Evolutionary conservation across 352 stramenopile genomes (phyloP).

Genomic region (Halophytophthora polymorphica): DNA sequence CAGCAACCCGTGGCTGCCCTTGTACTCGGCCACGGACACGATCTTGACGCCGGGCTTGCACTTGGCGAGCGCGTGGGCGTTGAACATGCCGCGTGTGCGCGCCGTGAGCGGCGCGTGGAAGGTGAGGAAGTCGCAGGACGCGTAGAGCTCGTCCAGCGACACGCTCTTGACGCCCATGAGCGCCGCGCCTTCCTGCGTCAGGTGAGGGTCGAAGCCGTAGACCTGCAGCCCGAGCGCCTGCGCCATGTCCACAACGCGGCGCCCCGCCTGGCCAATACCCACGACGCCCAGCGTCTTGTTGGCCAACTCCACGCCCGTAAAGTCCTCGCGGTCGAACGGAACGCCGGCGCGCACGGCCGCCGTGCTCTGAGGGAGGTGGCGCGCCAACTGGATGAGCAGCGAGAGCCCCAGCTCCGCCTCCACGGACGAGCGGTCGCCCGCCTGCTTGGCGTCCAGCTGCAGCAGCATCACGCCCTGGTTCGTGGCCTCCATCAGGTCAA

Average conservation of each 20-base stretch:
- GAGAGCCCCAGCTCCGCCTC: constrained; percentile 69
- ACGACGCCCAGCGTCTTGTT: constrained; percentile 68
- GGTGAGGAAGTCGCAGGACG: constrained; percentile 88
- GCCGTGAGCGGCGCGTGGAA: constrained; percentile 96
- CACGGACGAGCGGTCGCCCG: constrained; percentile 67
- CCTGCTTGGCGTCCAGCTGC: constrained; percentile 73
- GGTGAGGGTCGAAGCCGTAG: constrained; percentile 69
- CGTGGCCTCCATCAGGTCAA: constrained; percentile 77
- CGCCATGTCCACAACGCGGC: constrained; percentile 73
- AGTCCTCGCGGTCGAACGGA: constrained; percentile 39
- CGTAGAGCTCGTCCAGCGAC: constrained; percentile 62
- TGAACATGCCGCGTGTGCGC: constrained; percentile 88
- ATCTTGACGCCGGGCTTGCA: constrained; percentile 92
- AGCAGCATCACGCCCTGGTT: constrained; percentile 72
- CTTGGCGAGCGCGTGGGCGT: constrained; percentile 65
- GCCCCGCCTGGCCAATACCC: constrained; percentile 67
- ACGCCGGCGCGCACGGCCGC: constrained; percentile 27
- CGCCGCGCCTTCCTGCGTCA: constrained; percentile 62
- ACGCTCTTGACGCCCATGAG: constrained; percentile 63
- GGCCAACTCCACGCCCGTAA: constrained; percentile 57
- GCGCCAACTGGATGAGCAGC: constrained; percentile 61
- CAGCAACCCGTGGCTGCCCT: constrained; percentile 73
- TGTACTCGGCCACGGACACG: constrained; percentile 77
- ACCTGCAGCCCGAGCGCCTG: constrained; percentile 67
- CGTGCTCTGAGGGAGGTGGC: constrained; percentile 54